These are phyloP conservation scores for Tinospora cordifolia DNA, from an alignment of 164 flowering plant genomes.

Conservation along the genomic window DNA sequence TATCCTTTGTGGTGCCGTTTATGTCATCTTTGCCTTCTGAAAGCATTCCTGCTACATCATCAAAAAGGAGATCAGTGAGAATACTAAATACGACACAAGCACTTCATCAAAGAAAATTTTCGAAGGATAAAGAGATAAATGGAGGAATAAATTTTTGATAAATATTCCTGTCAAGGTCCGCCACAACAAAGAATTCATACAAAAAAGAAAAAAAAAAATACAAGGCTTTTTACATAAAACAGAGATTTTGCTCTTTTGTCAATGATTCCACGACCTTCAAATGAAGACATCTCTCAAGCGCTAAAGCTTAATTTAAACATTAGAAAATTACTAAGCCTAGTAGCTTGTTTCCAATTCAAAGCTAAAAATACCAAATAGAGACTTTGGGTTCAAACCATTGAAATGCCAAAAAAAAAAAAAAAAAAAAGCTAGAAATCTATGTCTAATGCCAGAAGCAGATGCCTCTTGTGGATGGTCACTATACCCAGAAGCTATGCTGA, in stretches of 20 bases:
- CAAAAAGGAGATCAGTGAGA: neutral
- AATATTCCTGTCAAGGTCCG: neutral
- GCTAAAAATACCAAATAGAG: neutral
- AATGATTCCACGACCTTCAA: neutral
- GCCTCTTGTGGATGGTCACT: too few species aligned
- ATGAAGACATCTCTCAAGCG: neutral
- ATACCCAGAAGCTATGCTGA: neutral
- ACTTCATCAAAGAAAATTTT: neutral
- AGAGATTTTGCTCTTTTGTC: neutral
- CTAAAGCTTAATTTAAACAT: neutral
- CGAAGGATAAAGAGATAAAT: neutral
- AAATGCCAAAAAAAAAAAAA: too few species aligned
- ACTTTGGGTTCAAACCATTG: neutral
- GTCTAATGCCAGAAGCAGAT: too few species aligned
- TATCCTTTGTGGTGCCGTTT: too few species aligned
- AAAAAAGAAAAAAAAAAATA: neutral
- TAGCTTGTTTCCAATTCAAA: neutral
- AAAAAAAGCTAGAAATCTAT: too few species aligned
- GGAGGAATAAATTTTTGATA: neutral
- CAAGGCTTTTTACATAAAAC: neutral
- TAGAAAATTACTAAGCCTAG: neutral
- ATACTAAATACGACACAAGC: neutral
- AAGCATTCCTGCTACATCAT: conserved; percentile 2
- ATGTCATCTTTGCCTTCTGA: neutral
- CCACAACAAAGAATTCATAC: neutral